Percentiles rank a stretch among this genome's conserved stretches.
Conservation (phyloP, 257 asterid genomes). For the Lycium barbarum region DNA sequence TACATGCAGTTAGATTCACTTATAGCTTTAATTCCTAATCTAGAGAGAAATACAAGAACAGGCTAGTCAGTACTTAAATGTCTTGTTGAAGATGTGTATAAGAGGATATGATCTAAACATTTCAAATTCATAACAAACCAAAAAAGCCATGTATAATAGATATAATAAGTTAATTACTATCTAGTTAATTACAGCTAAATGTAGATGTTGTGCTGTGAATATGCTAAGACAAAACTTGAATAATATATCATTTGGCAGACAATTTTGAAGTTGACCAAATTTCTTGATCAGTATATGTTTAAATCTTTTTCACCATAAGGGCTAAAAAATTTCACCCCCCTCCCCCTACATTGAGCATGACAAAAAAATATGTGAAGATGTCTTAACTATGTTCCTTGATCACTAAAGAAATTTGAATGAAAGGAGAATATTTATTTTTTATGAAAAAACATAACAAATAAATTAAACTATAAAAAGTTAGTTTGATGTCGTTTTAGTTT, state of each 20-base stretch:
- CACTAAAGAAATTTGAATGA: no score
- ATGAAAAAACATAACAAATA: no score
- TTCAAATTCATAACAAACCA: neutral
- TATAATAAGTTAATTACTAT: neutral
- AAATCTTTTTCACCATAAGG: no score
- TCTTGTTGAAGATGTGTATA: neutral
- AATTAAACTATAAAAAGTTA: no score
- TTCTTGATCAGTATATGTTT: neutral
- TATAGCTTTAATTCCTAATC: neutral
- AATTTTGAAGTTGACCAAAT: neutral
- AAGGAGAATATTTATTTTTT: no score
- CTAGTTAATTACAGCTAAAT: neutral
- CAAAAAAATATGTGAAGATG: no score
- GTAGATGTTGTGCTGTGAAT: neutral
- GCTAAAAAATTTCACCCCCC: neutral
- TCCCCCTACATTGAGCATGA: no score
- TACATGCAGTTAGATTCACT: neutral
- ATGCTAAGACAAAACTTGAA: neutral
- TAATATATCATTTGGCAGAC: neutral
- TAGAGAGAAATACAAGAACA: neutral
- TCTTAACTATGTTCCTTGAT: no score
- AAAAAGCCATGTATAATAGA: neutral
- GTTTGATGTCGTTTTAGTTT: no score
- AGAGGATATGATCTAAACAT: neutral
- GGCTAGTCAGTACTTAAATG: neutral